These are phyloP conservation scores for Talaromyces atroroseus DNA, from an alignment of 2,329 filamentous ascomycete species.

Conservation along the genomic window DNA sequence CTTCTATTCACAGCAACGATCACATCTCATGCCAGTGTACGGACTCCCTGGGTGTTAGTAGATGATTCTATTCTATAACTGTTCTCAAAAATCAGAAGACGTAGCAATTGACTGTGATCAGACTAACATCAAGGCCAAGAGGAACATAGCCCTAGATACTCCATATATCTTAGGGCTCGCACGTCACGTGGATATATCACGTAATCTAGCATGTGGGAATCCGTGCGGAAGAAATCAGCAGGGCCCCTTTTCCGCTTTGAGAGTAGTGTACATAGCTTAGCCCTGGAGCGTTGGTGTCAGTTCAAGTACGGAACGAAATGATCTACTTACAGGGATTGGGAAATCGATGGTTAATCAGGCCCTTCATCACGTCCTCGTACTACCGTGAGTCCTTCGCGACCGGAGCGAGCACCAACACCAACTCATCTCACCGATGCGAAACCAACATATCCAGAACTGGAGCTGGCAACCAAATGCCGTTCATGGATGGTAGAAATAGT, in stretches of 20 bases:
- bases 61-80: neutral
- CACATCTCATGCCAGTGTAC: neutral
- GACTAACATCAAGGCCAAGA: neutral
- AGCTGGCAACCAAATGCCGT: too few species aligned
- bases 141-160: neutral
- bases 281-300: neutral
- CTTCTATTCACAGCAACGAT: neutral
- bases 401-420: too few species aligned
- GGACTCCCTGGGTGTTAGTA: neutral
- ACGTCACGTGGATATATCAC: neutral
- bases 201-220: neutral
- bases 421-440: too few species aligned
- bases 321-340: too few species aligned
- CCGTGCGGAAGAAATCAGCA: neutral
- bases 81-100: conserved; percentile 3
- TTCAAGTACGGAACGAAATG: too few species aligned
- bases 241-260: neutral
- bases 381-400: too few species aligned
- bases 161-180: neutral
- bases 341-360: too few species aligned
- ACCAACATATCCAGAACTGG: too few species aligned
- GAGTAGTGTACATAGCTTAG: neutral
- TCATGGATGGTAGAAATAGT: too few species aligned
- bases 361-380: too few species aligned
- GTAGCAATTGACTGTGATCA: conserved; percentile 2